These are phyloP conservation scores for Asterochloris erici DNA, from an alignment of 139 green algal genomes.

Conservation along the genomic window DNA sequence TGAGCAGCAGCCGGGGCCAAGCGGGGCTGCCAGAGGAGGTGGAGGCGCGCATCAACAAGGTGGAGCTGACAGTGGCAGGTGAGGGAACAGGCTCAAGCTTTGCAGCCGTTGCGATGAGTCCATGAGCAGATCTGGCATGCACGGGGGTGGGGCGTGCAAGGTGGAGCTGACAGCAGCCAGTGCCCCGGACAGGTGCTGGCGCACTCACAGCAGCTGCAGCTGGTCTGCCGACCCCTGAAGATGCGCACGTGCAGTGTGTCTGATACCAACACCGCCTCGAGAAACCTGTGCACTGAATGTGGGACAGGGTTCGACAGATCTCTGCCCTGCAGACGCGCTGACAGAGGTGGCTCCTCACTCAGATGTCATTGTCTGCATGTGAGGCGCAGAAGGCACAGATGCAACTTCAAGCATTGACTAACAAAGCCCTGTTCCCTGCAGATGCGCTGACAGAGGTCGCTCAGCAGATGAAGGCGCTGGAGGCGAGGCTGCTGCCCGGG, in stretches of 20 bases:
- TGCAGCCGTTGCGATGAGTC: neutral
- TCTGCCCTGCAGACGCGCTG: no score
- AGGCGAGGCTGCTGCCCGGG: slow-evolving; percentile 3
- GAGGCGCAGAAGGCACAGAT: neutral
- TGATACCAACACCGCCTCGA: no score
- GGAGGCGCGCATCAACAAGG: neutral
- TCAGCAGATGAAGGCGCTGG: slow-evolving; percentile 5
- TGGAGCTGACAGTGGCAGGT: slow-evolving; percentile 17
- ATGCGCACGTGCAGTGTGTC: neutral
- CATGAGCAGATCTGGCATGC: neutral
- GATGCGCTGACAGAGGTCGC: slow-evolving; percentile 17
- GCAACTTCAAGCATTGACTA: neutral
- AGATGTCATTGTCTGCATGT: neutral
- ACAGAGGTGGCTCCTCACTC: no score
- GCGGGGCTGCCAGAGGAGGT: neutral
- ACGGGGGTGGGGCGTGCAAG: neutral
- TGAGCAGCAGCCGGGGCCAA: neutral
- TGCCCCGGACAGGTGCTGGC: no score
- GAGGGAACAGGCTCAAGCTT: neutral
- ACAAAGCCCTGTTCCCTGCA: neutral
- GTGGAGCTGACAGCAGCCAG: no score
- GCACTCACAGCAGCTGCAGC: neutral
- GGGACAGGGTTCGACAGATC: no score
- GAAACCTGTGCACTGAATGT: no score
- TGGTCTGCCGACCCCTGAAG: neutral